A percentile compares a stretch with the other conserved stretches of the same genome.
phyloP scores from a whole-genome alignment of 2,329 filamentous ascomycete genomes.

The Allantophomopsis lycopodina region DNA sequence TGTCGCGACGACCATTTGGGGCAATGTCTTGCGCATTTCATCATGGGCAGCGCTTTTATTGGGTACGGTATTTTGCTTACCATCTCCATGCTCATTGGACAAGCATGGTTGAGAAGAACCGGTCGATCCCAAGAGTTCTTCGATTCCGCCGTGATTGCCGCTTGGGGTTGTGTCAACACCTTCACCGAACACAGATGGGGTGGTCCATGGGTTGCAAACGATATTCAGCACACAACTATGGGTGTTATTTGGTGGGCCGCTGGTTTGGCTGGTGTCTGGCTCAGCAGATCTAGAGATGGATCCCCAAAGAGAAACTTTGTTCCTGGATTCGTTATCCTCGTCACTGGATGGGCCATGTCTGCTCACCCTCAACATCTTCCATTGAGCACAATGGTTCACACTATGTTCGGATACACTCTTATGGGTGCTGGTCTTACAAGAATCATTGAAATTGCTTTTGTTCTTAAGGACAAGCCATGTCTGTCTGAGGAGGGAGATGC shows the following conservation, averaged over 20 bases:
- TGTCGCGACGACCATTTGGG: conserved; percentile 84
- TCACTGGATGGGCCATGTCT: conserved; percentile 95
- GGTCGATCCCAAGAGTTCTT: conserved; percentile 95
- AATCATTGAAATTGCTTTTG: conserved; percentile 83
- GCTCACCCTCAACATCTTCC: conserved; percentile 74
- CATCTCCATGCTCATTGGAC: conserved; percentile 76
- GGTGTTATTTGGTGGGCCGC: conserved; percentile 98
- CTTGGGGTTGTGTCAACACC: conserved; percentile 95
- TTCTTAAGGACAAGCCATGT: conserved; percentile 59
- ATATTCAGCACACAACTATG: conserved; percentile 98
- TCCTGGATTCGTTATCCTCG: conserved; percentile 75
- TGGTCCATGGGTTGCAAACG: conserved; percentile 74
- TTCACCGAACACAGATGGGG: conserved; percentile 98
- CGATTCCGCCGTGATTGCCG: conserved; percentile 78
- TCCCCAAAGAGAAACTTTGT: conserved; percentile 85
- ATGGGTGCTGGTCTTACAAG: conserved; percentile 79
- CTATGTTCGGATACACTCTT: conserved; percentile 84
- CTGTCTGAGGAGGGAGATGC: conserved; percentile 55
- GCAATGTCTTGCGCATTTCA: conserved; percentile 92
- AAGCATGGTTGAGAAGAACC: conserved; percentile 69
- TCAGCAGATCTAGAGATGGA: conserved; percentile 73
- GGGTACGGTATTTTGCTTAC: conserved; percentile 83
- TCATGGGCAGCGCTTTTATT: conserved; percentile 96
- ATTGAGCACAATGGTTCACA: conserved; percentile 78
- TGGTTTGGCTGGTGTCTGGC: conserved; percentile 81